Evolutionary conservation across 768 basidiomycete genomes (phyloP), one percentile per base, ranked within the genome.

Genomic region (Rhizopogon vulgaris): DNA sequence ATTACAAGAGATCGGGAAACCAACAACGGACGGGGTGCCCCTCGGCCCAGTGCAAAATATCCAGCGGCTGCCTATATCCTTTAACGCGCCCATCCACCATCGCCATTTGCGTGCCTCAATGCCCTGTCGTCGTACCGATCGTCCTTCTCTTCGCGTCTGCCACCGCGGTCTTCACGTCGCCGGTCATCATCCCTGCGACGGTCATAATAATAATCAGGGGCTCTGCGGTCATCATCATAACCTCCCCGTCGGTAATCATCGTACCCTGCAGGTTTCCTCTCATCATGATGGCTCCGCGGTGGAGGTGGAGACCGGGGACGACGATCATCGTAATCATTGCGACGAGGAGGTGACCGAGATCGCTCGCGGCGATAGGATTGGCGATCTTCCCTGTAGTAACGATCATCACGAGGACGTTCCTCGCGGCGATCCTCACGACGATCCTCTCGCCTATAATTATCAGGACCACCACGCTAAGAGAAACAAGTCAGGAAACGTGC

Each of bases 231-330:
- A 83, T 87, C 85, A 82, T 83, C 71, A 60, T 76, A 82, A 64
- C 81, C 83, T 64, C 85, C 87, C 72, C 89, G 84, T 70, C 89
- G 84, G 71, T 82, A 77, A 80, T 89, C 85, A 82, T 90, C 89
- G 83, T 90, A 88, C 83, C 87, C 87, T 84, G 86, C 85, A 83
- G 86, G 80, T 79, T 85, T 85, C 80, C 78, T 83, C 73, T 90
- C 87, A 76, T 90, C 87, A 72, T 74, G 74, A 63, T 90, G 86
- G 78, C 88, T 86, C 78, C 76, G 79, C 54, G 82, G 78, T 60
- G 87, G 84, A 67, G 68, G 67, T 48, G 88, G 84, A 74, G 86
- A 88, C 79, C 87, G 85, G 76, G 83, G 73, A 63, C 84, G 85
- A 77, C 87, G 84, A 71, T 86, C 87, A 61, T 87, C 88, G 53